Base-by-base conservation (phyloP, 176 grass and related monocot genomes). In the Coix lacrymajobi region DNA sequence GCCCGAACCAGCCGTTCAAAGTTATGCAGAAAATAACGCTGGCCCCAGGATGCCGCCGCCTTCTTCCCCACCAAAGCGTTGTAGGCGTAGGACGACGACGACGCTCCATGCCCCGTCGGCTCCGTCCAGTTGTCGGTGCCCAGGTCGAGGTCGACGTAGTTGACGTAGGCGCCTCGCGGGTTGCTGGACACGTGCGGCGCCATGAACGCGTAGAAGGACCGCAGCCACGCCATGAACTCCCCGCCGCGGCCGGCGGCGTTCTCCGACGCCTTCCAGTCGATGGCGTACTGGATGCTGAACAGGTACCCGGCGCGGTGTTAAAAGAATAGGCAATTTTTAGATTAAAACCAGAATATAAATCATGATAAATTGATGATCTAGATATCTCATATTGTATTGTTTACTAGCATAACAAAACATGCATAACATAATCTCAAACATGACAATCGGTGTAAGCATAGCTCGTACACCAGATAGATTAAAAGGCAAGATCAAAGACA, bases 141-240 rank as follows among this genome's bases (percentile, higher is more conserved):
- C 11, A 97, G 6, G 4, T 94, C 94, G 1, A 92, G 68, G 33
- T 97, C 92, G 22, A 91, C 1, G 33, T 92, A 97, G 83, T 97
- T 97, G 0, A 94, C 85, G 20, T 90, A 94, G 3, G 90, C 90
- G 4, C 63, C 85, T 0, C 85, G 81, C 0, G 88, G 88, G 17
- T 85, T 48, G 36, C 77, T 79, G 1, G 87, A 89, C 63, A 90
- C 94, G 17, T 61, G 58, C 0, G 38, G 68, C 2, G 68, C 25
- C 92, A 97, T 94, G 66, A 34, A 90, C 6, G 1, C 28, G 54
- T 94, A 80, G 74, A 94, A 51, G 0, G 31, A 11, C 13, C 83
- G 31, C 4, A 94, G 26, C 94, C 94, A 94, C 14, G 45, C 49
- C 48, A 97, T 79, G 79, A 66, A 82, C 75, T 72, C 69, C 2